A percentile compares a stretch with the other conserved stretches of the same genome.
phyloP scores from a whole-genome alignment of 805 yeast genomes.

The Ogataea trehaloabstinens region DNA sequence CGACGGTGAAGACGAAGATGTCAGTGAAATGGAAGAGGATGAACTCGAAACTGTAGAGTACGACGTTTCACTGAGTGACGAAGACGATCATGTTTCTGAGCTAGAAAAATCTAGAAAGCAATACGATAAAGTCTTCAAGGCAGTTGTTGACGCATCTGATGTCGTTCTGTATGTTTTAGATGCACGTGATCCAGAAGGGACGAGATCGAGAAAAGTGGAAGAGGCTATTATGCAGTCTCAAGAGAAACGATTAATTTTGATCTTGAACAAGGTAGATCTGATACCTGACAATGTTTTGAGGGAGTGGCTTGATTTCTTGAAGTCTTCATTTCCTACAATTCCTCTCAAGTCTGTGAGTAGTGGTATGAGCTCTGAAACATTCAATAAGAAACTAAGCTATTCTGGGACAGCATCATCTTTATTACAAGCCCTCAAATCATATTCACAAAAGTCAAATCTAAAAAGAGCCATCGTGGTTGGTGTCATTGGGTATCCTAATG shows the following conservation, averaged over 20 bases:
- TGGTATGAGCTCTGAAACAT: constrained; percentile 64
- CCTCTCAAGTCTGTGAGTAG: constrained; percentile 82
- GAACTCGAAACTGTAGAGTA: constrained; percentile 51
- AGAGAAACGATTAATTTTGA: constrained; percentile 78
- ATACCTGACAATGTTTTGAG: constrained; percentile 82
- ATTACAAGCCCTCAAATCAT: constrained; percentile 78
- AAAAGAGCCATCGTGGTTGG: constrained; percentile 92
- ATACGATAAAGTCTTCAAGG: constrained; percentile 89
- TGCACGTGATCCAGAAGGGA: constrained; percentile 95
- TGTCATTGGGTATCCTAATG: constrained; percentile 96
- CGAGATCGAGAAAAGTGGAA: constrained; percentile 89
- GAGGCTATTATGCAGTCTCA: constrained; percentile 79
- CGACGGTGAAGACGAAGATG: constrained; percentile 45
- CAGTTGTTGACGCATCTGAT: constrained; percentile 90
- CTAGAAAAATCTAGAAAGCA: constrained; percentile 81
- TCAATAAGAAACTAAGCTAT: constrained; percentile 71
- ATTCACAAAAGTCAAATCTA: constrained; percentile 77
- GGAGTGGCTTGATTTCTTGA: constrained; percentile 79
- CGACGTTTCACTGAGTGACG: constrained; percentile 43
- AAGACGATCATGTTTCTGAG: constrained; percentile 43
- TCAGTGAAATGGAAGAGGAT: constrained; percentile 36
- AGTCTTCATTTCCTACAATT: constrained; percentile 84
- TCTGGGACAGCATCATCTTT: constrained; percentile 70
- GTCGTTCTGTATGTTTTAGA: constrained; percentile 91
- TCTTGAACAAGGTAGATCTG: constrained; percentile 89